Conservation (phyloP, 108 stramenopile genomes). For the Chaetoceros tenuissimus region DNA sequence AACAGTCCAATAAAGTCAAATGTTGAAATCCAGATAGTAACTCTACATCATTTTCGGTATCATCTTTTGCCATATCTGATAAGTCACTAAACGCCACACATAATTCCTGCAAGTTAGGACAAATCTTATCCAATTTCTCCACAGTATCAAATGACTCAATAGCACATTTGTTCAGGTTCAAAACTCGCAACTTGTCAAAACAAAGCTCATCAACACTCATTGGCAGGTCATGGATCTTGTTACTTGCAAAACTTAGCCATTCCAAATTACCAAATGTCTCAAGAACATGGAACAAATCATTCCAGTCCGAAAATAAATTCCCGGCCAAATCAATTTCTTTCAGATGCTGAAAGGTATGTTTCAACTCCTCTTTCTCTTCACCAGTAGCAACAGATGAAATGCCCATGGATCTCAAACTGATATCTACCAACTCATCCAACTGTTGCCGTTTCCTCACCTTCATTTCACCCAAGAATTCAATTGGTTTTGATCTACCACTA, state of each 20-base stretch:
- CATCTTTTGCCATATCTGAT: constrained; percentile 34
- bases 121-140: constrained; percentile 27
- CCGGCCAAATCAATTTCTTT: constrained; percentile 74
- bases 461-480: constrained; percentile 79
- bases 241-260: constrained; percentile 57
- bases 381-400: constrained; percentile 38
- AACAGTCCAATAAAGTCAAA: constrained; percentile 56
- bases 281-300: constrained; percentile 35
- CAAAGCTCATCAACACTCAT: neutral
- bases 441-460: constrained; percentile 71
- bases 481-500: constrained; percentile 63
- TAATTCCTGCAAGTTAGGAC: constrained; percentile 70
- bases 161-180: constrained; percentile 59
- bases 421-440: constrained; percentile 47
- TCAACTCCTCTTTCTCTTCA: constrained; percentile 18
- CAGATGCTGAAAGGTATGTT: constrained; percentile 34
- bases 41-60: constrained; percentile 4
- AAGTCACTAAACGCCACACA: constrained; percentile 61
- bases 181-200: constrained; percentile 16
- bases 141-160: constrained; percentile 48
- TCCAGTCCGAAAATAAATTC: constrained; percentile 65
- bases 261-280: constrained; percentile 51
- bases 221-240: constrained; percentile 49
- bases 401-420: constrained; percentile 68
- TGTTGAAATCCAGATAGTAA: constrained; percentile 25